Conservation (phyloP, 2,329 filamentous ascomycete genomes). For the Sporothrix brasiliensis region DNA sequence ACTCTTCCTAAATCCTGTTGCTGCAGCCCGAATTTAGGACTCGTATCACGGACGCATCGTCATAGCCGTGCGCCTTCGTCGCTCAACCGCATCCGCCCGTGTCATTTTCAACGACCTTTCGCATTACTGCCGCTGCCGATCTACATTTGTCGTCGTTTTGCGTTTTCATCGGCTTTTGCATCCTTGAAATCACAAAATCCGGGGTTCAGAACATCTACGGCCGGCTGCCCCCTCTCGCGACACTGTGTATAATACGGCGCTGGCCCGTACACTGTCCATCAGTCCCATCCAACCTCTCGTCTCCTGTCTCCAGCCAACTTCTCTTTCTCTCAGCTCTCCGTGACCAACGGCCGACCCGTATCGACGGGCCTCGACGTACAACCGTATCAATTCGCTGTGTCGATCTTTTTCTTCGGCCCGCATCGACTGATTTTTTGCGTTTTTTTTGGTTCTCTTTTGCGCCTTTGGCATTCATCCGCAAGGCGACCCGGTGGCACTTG, state of each 20-base stretch:
- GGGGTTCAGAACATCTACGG: neutral
- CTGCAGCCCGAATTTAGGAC: constrained; percentile 28
- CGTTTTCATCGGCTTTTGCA: no score
- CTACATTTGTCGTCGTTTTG: neutral
- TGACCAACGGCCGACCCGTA: neutral
- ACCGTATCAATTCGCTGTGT: neutral
- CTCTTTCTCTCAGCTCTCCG: neutral
- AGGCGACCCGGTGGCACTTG: neutral
- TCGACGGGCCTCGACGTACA: neutral
- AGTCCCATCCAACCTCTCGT: constrained; percentile 1
- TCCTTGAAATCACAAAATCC: neutral
- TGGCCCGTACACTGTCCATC: constrained; percentile 23
- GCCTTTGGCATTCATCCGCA: neutral
- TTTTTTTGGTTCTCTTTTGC: constrained; percentile 16
- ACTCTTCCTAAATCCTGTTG: neutral
- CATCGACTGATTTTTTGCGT: neutral
- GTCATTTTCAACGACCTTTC: constrained; percentile 1
- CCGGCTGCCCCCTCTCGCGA: neutral
- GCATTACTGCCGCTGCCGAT: neutral
- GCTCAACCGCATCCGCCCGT: neutral
- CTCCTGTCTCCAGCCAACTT: neutral
- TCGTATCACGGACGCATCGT: constrained; percentile 20
- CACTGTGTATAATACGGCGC: constrained; percentile 14
- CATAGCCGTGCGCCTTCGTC: constrained; percentile 17
- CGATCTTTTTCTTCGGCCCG: neutral